phyloP scores from a whole-genome alignment of 2,329 filamentous ascomycete species.

The Hypoxylon sp. region DNA sequence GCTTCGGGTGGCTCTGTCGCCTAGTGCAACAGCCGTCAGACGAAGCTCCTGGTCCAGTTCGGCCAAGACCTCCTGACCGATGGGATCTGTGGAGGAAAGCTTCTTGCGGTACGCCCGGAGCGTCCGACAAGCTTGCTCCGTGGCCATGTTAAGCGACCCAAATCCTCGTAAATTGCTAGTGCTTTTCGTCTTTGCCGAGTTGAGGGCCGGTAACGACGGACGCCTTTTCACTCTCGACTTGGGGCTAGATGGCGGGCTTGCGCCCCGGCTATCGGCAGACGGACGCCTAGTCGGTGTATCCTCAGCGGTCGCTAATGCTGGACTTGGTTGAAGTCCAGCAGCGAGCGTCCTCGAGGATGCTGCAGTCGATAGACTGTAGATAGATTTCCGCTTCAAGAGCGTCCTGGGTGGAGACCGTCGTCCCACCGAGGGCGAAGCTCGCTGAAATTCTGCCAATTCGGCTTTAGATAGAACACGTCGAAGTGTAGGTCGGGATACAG shows the following conservation, averaged over 20 bases:
- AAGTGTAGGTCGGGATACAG: constrained; percentile 73
- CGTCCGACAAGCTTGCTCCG: constrained; percentile 69
- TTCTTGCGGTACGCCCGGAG: constrained; percentile 70
- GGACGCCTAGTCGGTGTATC: constrained; percentile 58
- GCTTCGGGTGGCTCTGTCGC: constrained; percentile 63
- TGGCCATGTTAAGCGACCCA: constrained; percentile 67
- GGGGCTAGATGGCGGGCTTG: constrained; percentile 60
- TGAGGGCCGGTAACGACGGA: constrained; percentile 63
- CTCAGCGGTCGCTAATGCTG: constrained; percentile 53
- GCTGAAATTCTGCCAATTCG: constrained; percentile 82
- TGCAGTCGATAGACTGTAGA: constrained; percentile 53
- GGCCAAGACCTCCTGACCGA: constrained; percentile 65
- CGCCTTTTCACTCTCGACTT: constrained; percentile 57
- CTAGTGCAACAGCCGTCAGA: constrained; percentile 67
- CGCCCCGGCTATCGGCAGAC: constrained; percentile 54
- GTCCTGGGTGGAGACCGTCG: constrained; percentile 64
- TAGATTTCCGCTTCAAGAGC: constrained; percentile 63
- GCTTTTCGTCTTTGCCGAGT: constrained; percentile 58
- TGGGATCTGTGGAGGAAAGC: constrained; percentile 62
- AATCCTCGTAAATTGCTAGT: constrained; percentile 59
- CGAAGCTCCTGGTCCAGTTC: constrained; percentile 72
- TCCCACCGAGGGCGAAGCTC: constrained; percentile 55
- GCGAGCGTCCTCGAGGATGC: constrained; percentile 51
- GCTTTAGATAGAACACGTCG: constrained; percentile 86
- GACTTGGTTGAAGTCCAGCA: constrained; percentile 51